Evolutionary conservation across 2,329 filamentous ascomycete genomes (phyloP).

Genomic region (Penicillium sp.): DNA sequence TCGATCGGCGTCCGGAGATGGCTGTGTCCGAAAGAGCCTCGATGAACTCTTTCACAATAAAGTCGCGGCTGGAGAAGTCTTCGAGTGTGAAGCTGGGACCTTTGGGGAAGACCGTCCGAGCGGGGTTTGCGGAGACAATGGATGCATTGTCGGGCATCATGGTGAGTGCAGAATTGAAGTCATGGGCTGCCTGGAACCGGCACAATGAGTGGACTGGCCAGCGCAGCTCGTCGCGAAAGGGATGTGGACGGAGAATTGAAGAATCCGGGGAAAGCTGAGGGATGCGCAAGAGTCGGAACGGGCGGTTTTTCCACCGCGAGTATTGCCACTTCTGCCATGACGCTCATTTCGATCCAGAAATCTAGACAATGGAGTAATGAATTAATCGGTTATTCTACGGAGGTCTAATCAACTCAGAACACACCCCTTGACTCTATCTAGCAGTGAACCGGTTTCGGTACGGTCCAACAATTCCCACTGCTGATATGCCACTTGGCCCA

Average conservation of each 20-base stretch:
- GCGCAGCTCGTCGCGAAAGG: conserved; percentile 1
- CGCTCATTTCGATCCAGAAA: too few species aligned
- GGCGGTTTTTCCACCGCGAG: neutral
- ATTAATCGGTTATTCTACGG: too few species aligned
- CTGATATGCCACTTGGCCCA: too few species aligned
- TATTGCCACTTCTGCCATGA: conserved; percentile 1
- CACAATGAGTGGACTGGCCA: neutral
- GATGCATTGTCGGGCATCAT: conserved; percentile 39
- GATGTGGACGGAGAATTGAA: conserved; percentile 1
- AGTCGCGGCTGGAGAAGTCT: conserved; percentile 83
- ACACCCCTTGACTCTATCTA: too few species aligned
- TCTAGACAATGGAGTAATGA: too few species aligned
- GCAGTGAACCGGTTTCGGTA: too few species aligned
- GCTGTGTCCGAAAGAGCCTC: conserved; percentile 84
- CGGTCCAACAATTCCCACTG: too few species aligned
- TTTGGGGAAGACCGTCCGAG: conserved; percentile 66
- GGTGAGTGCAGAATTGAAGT: conserved; percentile 8
- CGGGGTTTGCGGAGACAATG: conserved; percentile 39
- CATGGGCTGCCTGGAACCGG: conserved; percentile 9
- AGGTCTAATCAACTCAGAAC: too few species aligned
- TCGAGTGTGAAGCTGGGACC: conserved; percentile 81
- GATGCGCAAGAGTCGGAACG: conserved; percentile 1
- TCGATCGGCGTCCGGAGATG: conserved; percentile 70
- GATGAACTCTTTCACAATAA: conserved; percentile 96
- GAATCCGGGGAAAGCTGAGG: conserved; percentile 18